A percentile compares a stretch with the other conserved stretches of the same genome.
Evolutionary conservation across 2,329 filamentous ascomycete genomes (phyloP).

Genomic region (Hypoxylon sp.): DNA sequence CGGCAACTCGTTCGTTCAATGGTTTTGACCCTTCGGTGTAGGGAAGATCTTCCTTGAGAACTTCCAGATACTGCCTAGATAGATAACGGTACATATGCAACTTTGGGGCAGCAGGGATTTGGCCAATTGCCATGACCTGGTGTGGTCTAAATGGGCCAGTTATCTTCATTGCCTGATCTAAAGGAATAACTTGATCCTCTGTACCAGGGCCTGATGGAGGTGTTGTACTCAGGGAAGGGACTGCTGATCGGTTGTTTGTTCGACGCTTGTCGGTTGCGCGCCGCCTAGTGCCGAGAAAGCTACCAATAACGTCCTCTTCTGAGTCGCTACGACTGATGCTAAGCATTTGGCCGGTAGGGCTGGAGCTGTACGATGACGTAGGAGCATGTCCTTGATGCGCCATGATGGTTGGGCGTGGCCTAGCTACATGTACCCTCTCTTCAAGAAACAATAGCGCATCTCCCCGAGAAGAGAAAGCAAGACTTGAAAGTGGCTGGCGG

Average conservation of each 20-base stretch:
- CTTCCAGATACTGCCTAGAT: constrained; percentile 69
- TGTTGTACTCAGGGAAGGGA: constrained; percentile 66
- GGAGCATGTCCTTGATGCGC: constrained; percentile 49
- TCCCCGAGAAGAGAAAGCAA: constrained; percentile 72
- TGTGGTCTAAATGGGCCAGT: constrained; percentile 71
- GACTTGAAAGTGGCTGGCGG: constrained; percentile 71
- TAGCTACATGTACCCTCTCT: constrained; percentile 64
- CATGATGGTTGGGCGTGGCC: constrained; percentile 56
- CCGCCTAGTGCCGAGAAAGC: constrained; percentile 68
- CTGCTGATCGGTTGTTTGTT: constrained; percentile 61
- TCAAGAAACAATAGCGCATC: constrained; percentile 75
- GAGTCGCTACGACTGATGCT: constrained; percentile 74
- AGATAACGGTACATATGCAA: constrained; percentile 70
- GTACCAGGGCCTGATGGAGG: constrained; percentile 63
- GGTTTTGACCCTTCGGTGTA: constrained; percentile 55
- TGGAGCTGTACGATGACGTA: constrained; percentile 64
- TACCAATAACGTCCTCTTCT: constrained; percentile 74
- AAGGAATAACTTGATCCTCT: constrained; percentile 63
- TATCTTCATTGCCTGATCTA: constrained; percentile 72
- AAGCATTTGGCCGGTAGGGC: constrained; percentile 64
- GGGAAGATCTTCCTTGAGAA: constrained; percentile 66
- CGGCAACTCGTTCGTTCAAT: constrained; percentile 63
- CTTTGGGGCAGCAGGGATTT: constrained; percentile 67
- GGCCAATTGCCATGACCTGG: constrained; percentile 74
- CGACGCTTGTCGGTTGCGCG: constrained; percentile 60